Percentiles rank a stretch among this genome's conserved stretches.
These are phyloP conservation scores for Hysterangium stoloniferum DNA, from an alignment of 768 basidiomycete species.

Conservation along the genomic window DNA sequence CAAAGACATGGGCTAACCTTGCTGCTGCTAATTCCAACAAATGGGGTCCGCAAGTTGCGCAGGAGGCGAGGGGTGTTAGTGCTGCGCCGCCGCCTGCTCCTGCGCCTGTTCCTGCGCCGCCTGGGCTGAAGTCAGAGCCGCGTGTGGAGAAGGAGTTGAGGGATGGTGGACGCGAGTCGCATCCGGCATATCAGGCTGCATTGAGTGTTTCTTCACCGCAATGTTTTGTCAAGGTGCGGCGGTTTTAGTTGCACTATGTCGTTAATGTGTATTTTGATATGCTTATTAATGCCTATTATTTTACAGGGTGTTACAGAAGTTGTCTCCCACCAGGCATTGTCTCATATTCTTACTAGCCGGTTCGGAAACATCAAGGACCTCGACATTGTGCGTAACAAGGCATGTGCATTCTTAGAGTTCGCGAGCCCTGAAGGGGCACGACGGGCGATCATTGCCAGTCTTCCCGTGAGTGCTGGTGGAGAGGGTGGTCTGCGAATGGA, in stretches of 20 bases:
- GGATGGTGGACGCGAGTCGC: conserved; percentile 32
- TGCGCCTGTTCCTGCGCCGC: conserved; percentile 26
- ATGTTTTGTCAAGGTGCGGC: conserved; percentile 84
- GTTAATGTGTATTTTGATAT: background rate
- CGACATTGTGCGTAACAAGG: conserved; percentile 81
- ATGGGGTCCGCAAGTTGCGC: conserved; percentile 79
- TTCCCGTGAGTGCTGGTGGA: conserved; percentile 64
- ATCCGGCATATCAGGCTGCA: conserved; percentile 50
- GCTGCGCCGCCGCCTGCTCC: conserved; percentile 41
- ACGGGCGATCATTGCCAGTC: conserved; percentile 70
- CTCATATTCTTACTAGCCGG: conserved; percentile 40
- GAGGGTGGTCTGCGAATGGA: conserved; percentile 85
- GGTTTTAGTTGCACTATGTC: background rate
- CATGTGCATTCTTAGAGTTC: conserved; percentile 95
- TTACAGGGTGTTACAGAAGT: conserved; percentile 64
- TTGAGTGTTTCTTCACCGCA: conserved; percentile 58
- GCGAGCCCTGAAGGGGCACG: conserved; percentile 66
- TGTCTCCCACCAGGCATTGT: conserved; percentile 46
- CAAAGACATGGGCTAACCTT: conserved; percentile 88
- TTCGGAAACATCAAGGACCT: conserved; percentile 83
- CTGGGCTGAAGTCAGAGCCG: conserved; percentile 19
- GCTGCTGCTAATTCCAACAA: conserved; percentile 76
- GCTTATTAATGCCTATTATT: conserved; percentile 2
- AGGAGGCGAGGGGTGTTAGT: conserved; percentile 68
- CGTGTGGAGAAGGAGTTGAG: conserved; percentile 18